Percentiles rank a stretch among this genome's conserved stretches.
Evolutionary conservation across 75 land plant genomes (phyloP).

Genomic region (Selaginella tamariscina): DNA sequence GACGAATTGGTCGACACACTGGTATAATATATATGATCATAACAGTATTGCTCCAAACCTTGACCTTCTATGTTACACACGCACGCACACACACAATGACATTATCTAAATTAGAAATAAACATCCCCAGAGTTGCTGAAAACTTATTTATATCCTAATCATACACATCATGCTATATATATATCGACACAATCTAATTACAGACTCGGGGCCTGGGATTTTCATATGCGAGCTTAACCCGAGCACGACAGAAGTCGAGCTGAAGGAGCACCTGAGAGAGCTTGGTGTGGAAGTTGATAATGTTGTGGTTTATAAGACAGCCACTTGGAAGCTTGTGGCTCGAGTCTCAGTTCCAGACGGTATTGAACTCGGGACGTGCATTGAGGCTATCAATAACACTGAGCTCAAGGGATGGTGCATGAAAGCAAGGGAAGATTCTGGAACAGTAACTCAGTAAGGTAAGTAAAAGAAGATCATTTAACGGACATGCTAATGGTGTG

Average conservation of each 20-base stretch:
- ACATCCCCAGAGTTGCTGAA: no score
- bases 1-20: not conserved
- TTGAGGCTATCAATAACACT: not conserved
- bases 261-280: not conserved
- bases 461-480: no score
- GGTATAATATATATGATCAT: no score
- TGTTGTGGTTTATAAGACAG: not conserved
- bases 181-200: no score
- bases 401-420: not conserved
- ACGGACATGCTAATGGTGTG: no score
- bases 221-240: not conserved
- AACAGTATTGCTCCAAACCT: no score
- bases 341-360: not conserved
- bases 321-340: not conserved
- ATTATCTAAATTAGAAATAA: no score
- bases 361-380: not conserved
- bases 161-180: no score
- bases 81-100: no score
- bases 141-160: no score
- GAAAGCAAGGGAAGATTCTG: not conserved
- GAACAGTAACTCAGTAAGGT: no score
- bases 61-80: no score
- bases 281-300: not conserved
- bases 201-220: not conserved
- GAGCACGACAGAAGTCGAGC: not conserved